phyloP scores from a whole-genome alignment of 768 basidiomycete genomes.

The Pulveroboletus sp. region DNA sequence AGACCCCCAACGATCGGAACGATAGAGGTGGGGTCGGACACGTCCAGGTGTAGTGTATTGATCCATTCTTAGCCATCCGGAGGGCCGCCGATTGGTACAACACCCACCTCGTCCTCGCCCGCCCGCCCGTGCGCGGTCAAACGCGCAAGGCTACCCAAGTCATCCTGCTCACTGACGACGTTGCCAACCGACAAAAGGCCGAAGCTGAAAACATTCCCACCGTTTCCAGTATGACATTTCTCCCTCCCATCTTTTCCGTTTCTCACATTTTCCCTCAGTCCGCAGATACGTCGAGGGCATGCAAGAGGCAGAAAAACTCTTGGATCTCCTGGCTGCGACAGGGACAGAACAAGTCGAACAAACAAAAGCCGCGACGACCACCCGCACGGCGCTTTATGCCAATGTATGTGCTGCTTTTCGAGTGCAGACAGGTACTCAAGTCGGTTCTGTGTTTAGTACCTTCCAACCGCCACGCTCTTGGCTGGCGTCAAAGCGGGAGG shows the following conservation, averaged over 20 bases:
- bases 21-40: constrained; percentile 63
- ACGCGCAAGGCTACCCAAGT: constrained; percentile 50
- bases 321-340: constrained; percentile 76
- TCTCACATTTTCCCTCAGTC: constrained; percentile 39
- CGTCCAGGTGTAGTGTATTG: not conserved
- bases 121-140: constrained; percentile 50
- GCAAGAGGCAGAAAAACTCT: constrained; percentile 57
- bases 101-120: constrained; percentile 56
- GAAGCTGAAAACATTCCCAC: constrained; percentile 56
- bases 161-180: constrained; percentile 87
- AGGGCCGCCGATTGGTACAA: constrained; percentile 87
- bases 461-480: constrained; percentile 62
- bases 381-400: constrained; percentile 63
- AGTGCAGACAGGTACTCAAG: not conserved
- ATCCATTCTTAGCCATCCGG: constrained; percentile 69
- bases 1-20: constrained; percentile 91
- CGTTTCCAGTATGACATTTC: constrained; percentile 50
- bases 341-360: constrained; percentile 63
- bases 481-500: constrained; percentile 84
- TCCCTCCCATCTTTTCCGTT: not conserved
- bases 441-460: constrained; percentile 51
- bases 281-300: constrained; percentile 78
- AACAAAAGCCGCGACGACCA: constrained; percentile 50
- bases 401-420: constrained; percentile 51
- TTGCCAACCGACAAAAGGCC: constrained; percentile 75